Evolutionary conservation across 2,329 filamentous ascomycete genomes (phyloP).

Genomic region (Diplodia seriata): DNA sequence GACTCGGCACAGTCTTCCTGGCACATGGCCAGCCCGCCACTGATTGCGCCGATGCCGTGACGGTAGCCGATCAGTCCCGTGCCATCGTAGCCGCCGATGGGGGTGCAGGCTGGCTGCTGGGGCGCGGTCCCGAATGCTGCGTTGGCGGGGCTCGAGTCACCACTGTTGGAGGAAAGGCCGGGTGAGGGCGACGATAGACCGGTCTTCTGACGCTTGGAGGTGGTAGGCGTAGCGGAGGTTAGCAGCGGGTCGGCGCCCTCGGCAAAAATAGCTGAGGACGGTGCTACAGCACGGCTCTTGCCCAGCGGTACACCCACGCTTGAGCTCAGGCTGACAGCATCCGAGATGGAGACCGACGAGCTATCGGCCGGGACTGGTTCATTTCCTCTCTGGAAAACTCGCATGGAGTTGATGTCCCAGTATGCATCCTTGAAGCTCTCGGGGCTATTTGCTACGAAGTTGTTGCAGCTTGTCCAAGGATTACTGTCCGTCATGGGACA

Average conservation of each 20-base stretch:
- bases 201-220: not conserved
- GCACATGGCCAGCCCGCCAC: slow-evolving; percentile 27
- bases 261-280: not conserved
- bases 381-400: slow-evolving; percentile 44
- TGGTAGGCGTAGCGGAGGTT: not conserved
- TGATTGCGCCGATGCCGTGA: slow-evolving; percentile 18
- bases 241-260: not conserved
- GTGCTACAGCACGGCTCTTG: not conserved
- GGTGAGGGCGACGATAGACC: not conserved
- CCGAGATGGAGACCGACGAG: not conserved
- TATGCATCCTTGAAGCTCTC: slow-evolving; percentile 42
- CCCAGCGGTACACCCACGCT: slow-evolving; percentile 14
- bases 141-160: not conserved
- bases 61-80: not conserved
- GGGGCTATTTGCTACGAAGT: slow-evolving; percentile 38
- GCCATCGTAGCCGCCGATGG: slow-evolving; percentile 10
- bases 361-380: not conserved
- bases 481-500: slow-evolving; percentile 53
- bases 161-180: not conserved
- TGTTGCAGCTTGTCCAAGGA: slow-evolving; percentile 39
- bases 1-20: slow-evolving; percentile 6
- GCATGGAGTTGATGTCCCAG: slow-evolving; percentile 52
- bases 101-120: slow-evolving; percentile 18
- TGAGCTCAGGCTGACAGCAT: not conserved
- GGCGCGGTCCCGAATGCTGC: not conserved